Conservation (phyloP, 345 rosid genomes). For the Carallia brachiata region DNA sequence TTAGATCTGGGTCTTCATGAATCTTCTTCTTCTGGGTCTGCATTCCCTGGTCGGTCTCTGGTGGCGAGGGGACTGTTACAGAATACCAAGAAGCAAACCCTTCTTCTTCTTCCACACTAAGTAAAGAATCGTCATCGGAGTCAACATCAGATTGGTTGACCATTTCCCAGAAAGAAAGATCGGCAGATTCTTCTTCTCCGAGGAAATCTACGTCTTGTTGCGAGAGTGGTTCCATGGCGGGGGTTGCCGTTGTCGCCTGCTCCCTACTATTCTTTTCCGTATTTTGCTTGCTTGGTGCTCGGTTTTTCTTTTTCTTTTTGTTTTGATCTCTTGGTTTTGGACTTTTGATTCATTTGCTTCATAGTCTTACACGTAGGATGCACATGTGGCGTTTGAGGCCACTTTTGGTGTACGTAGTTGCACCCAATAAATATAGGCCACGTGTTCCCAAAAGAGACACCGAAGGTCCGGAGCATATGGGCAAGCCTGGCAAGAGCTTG, state of each 20-base stretch:
- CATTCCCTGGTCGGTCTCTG: background rate
- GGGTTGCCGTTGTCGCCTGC: too few species aligned
- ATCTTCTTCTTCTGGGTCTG: background rate
- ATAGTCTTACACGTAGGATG: too few species aligned
- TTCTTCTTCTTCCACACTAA: slow-evolving; percentile 21
- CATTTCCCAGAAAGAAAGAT: slow-evolving; percentile 41
- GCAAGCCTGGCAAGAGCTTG: too few species aligned
- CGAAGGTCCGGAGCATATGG: too few species aligned
- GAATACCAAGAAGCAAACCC: slow-evolving; percentile 29
- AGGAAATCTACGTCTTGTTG: slow-evolving; percentile 11
- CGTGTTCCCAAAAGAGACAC: too few species aligned
- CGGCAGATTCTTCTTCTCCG: slow-evolving; percentile 10
- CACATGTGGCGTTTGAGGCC: too few species aligned
- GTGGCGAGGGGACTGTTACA: background rate
- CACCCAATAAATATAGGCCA: too few species aligned
- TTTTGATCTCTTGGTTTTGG: background rate
- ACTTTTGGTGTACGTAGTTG: too few species aligned
- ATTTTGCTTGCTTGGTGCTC: background rate
- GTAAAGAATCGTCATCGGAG: slow-evolving; percentile 23
- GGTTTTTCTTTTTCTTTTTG: too few species aligned
- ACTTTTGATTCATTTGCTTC: too few species aligned
- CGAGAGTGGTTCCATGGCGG: background rate
- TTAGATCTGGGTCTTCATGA: background rate
- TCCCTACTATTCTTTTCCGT: background rate
- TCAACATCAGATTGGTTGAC: slow-evolving; percentile 33